Base-by-base conservation (phyloP, 164 flowering plant genomes). In the Sextonia rubra region DNA sequence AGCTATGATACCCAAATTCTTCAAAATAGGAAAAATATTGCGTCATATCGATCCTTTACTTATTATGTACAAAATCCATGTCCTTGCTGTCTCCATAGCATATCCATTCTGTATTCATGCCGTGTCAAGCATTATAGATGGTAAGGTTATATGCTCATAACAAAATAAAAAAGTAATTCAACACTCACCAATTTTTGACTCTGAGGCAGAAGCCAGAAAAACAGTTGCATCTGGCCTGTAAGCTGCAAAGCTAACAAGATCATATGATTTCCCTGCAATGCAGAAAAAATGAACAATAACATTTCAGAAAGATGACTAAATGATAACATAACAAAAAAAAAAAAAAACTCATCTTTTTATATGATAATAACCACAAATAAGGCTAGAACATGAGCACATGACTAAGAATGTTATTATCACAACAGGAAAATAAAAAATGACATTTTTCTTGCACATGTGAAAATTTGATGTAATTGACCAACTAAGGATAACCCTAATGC, bases 241-340 rank as follows among this genome's bases (percentile, higher is more conserved):
- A 79, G 85, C 64, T 22, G 81, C 79, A 79, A 56, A 83, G 75
- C 86, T 88, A 66, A 87, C 87, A 58, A 93, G 47, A 24, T 85
- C 87, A 77, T 86, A 90, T 56, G 76, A 75, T 70, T 86, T 86
- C 52, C 98, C 98, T 93, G 84, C 71, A 56, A 81, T 26, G 32
- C 47, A 15, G 20, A 24, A n/a, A 2, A 61, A 24, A 24, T 61
- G 0, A 61, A 7, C 26, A 61, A 11, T 61, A 24, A 61, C 23
- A n/a, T 61, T 22, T 61, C 12, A 61, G 14, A 61, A 61, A 22
- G 26, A 1, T 22, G 29, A 24, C 14, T 61, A 22, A 22, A 24
- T 24, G 11, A 24, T 22, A 56, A n/a, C 27, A 61, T 22, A 61
- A n/a, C 23, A 52, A 14, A 4, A 52, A 52, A 52, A 52, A 52